Evolutionary conservation across 306 rosid species (phyloP).

Genomic region (Dalbergia cochinchinensis): DNA sequence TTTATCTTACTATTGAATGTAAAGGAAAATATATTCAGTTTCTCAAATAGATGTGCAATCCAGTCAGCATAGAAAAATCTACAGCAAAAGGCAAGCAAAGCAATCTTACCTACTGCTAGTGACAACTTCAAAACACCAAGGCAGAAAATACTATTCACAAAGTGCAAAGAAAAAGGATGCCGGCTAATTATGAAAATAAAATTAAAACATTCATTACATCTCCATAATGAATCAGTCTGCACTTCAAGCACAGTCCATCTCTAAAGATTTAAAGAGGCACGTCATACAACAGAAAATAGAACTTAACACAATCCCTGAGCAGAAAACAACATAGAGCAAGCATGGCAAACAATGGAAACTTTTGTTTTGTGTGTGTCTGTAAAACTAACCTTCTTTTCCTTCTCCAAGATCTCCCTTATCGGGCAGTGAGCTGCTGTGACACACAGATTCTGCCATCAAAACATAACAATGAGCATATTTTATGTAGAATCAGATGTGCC

Average conservation of each 20-base stretch:
- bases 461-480: constrained; percentile 35
- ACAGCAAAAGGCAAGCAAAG: too few relatives aligned
- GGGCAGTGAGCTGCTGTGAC: constrained; percentile 60
- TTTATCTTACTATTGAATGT: neutral
- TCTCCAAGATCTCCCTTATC: constrained; percentile 56
- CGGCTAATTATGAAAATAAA: neutral
- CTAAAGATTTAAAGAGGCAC: neutral
- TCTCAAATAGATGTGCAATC: too few relatives aligned
- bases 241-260: neutral
- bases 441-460: constrained; percentile 56
- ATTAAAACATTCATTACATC: neutral
- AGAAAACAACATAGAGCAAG: constrained; percentile 11
- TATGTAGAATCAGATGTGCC: constrained; percentile 19
- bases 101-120: too few relatives aligned
- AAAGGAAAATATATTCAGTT: too few relatives aligned
- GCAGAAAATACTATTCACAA: too few relatives aligned
- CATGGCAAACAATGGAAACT: neutral
- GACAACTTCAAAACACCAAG: too few relatives aligned
- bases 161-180: too few relatives aligned
- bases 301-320: constrained; percentile 19
- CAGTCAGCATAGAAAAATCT: too few relatives aligned
- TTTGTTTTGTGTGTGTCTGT: neutral
- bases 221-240: neutral
- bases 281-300: constrained; percentile 18
- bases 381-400: constrained; percentile 66